These are phyloP conservation scores for Castanea sativa DNA, from an alignment of 306 rosid species.

Conservation along the genomic window DNA sequence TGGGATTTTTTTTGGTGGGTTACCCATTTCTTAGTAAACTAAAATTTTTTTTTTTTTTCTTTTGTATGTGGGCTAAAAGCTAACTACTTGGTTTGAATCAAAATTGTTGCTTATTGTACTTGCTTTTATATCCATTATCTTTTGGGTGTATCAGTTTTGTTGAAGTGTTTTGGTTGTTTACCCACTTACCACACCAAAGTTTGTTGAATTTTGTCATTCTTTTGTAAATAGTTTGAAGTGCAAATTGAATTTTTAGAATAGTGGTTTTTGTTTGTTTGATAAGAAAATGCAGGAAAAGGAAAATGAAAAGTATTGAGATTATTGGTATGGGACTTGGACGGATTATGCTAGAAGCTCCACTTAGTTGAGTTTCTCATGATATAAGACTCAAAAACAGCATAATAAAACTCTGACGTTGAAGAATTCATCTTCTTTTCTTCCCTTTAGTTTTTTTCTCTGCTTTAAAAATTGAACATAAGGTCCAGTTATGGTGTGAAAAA, in stretches of 20 bases:
- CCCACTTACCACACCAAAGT: background rate
- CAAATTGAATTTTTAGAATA: background rate
- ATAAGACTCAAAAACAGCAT: background rate
- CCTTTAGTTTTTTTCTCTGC: background rate
- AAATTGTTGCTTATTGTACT: slow-evolving; percentile 12
- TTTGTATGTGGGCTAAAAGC: background rate
- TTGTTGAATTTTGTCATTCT: background rate
- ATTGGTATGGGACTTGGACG: background rate
- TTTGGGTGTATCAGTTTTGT: slow-evolving; percentile 15
- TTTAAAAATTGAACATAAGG: background rate
- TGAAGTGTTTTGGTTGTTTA: slow-evolving; percentile 4
- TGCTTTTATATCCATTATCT: slow-evolving; percentile 8
- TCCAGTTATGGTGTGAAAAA: too few species aligned
- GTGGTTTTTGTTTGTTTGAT: background rate
- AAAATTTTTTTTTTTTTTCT: slow-evolving; percentile 6
- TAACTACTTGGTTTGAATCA: slow-evolving; percentile 1
- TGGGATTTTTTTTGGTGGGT: slow-evolving; percentile 10
- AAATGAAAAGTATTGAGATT: background rate
- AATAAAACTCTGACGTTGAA: background rate
- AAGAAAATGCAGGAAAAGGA: background rate
- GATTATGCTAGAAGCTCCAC: background rate
- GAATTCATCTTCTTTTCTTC: background rate
- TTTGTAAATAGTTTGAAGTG: background rate
- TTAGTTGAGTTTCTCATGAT: background rate
- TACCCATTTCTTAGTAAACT: background rate